Evolutionary conservation across 2,329 filamentous ascomycete genomes (phyloP).

Genomic region (Pyrenophora tritici-repentis): DNA sequence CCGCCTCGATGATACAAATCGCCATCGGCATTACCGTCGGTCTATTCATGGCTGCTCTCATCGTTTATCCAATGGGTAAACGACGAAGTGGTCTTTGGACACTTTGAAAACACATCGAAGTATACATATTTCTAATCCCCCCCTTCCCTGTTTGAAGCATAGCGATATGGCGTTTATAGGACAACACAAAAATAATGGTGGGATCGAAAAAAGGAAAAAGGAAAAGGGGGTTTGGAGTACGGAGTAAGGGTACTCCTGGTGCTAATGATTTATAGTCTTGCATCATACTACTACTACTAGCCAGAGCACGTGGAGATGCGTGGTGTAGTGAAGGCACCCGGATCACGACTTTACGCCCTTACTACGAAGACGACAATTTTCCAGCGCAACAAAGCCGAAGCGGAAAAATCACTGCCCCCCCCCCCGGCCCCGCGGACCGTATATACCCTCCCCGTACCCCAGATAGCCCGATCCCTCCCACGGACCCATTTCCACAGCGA

Average conservation of each 20-base stretch:
- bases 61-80: conserved; percentile 57
- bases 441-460: no score
- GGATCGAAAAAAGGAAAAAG: no score
- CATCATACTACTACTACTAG: not conserved
- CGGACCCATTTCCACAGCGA: no score
- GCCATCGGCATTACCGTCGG: conserved; percentile 59
- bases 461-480: no score
- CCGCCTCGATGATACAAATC: conserved; percentile 55
- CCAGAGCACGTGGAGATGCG: conserved; percentile 15
- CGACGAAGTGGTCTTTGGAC: conserved; percentile 48
- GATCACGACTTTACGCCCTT: not conserved
- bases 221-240: no score
- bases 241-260: not conserved
- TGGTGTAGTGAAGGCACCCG: conserved; percentile 22
- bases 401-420: conserved; percentile 1
- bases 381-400: conserved; percentile 9
- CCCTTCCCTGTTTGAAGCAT: conserved; percentile 12
- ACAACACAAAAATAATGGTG: not conserved
- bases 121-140: conserved; percentile 22
- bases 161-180: conserved; percentile 25
- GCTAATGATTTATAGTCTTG: conserved; percentile 29
- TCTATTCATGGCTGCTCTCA: conserved; percentile 54
- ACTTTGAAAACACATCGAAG: conserved; percentile 38
- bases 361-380: not conserved
- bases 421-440: not conserved